Base-by-base conservation (phyloP, 768 basidiomycete species). In the Postia placenta region DNA sequence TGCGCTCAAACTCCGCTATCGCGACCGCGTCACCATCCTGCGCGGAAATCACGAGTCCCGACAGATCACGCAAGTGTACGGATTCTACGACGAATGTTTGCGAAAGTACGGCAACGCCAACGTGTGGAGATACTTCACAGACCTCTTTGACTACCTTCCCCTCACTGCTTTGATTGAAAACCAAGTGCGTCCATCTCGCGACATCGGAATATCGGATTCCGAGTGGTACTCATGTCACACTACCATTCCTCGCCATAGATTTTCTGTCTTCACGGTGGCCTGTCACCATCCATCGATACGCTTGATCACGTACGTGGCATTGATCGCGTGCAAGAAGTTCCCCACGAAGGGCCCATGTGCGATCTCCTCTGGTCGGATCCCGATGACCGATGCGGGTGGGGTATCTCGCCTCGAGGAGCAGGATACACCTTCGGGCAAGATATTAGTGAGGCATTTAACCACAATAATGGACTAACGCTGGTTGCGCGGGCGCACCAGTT, bases 91-190 rank as follows among this genome's bases (percentile, higher is more conserved):
- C 75, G 96, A 99, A 69, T 99, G 96, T 66, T 76, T 97, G 66
- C 84, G 96, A 68, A 99, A 99, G 76, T 99, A 99, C 71, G 96
- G 96, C 45, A 98, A 97, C 72, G 94, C 95, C 63, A 98, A 97
- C 64, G 95, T 99, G 27, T 99, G 96, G 96, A 86, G 95, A 62
- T 95, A 85, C 77, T 99, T 97, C 67, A 97, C 95, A 62, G 95
- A 98, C 78, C 73, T 97, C 46, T 98, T 99, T 66, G 96, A 98
- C 71, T 98, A 89, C 70, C 80, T 98, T 37, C 94, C 96, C 50
- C 80, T 98, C 57, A 97, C 94, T 42, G 96, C 95, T 42, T 81
- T 97, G 64, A 97, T 98, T 67, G 96, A 99, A 65, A 94, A 96
- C 67, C 96, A 98, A 83, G 96, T 97, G 63, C 57, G 95, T 82